Evolutionary conservation across 306 rosid species (phyloP).

Genomic region (Styphnolobium japonicum): DNA sequence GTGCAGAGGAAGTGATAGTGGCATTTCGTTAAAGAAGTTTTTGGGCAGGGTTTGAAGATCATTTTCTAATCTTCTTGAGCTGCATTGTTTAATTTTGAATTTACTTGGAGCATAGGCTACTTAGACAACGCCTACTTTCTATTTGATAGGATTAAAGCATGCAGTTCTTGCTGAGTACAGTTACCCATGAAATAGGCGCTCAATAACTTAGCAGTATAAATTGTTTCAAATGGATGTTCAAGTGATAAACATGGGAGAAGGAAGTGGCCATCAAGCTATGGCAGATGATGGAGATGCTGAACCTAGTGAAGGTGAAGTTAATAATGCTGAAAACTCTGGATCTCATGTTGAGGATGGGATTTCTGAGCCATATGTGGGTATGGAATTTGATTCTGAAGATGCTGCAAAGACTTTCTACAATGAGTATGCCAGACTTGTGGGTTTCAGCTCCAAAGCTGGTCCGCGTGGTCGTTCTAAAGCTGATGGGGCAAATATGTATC

Average conservation of each 20-base stretch:
- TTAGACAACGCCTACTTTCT: conserved; percentile 2
- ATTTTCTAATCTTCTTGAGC: neutral
- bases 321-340: conserved; percentile 40
- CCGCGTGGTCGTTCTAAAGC: conserved; percentile 50
- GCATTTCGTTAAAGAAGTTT: neutral
- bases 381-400: conserved; percentile 81
- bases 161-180: conserved; percentile 15
- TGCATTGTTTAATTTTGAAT: conserved; percentile 14
- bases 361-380: conserved; percentile 66
- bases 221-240: conserved; percentile 61
- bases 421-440: conserved; percentile 71
- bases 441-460: conserved; percentile 66
- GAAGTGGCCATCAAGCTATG: conserved; percentile 49
- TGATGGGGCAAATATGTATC: conserved; percentile 44
- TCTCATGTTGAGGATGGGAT: conserved; percentile 42
- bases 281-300: conserved; percentile 46
- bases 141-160: conserved; percentile 21
- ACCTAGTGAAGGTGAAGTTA: conserved; percentile 45
- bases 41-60: neutral
- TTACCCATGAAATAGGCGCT: neutral
- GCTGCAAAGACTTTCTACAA: conserved; percentile 61
- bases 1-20: neutral
- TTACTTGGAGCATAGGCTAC: conserved; percentile 10
- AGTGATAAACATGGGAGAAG: conserved; percentile 59
- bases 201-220: conserved; percentile 18